Evolutionary conservation across 116 monocot species (phyloP).

Genomic region (Iris pallida): DNA sequence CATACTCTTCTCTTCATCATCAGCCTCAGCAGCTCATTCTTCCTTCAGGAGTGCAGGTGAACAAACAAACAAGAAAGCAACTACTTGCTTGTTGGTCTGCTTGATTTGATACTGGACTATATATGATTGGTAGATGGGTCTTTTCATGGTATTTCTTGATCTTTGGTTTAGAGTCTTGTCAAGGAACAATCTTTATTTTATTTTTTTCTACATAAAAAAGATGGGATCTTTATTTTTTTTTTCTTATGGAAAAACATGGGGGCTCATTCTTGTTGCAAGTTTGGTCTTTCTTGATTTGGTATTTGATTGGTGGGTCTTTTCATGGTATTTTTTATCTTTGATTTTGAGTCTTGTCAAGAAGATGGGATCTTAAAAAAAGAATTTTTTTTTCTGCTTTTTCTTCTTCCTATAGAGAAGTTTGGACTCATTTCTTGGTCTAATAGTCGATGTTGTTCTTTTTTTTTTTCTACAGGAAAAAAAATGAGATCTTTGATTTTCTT

Average conservation of each 20-base stretch:
- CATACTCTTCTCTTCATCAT: constrained; percentile 14
- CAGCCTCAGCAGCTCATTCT: not conserved
- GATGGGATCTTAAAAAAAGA: too few relatives aligned
- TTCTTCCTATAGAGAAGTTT: too few relatives aligned
- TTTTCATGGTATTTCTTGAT: constrained; percentile 20
- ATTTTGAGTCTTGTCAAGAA: not conserved
- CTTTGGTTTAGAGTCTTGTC: constrained; percentile 1
- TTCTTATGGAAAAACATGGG: too few relatives aligned
- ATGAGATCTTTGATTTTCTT: constrained; percentile 7
- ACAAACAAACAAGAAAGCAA: not conserved
- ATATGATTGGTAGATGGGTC: constrained; percentile 3
- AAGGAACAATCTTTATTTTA: not conserved
- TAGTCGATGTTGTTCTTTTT: too few relatives aligned
- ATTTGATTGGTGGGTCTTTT: constrained; percentile 12
- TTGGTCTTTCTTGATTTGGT: not conserved
- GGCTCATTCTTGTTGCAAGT: too few relatives aligned
- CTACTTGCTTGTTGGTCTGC: not conserved
- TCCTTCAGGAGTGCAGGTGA: constrained; percentile 45
- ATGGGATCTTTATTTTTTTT: too few relatives aligned
- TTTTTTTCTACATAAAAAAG: too few relatives aligned
- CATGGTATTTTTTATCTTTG: constrained; percentile 12
- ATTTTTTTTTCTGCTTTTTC: too few relatives aligned
- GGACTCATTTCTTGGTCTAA: too few relatives aligned
- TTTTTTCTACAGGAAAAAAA: not conserved
- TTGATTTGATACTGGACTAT: constrained; percentile 12